Percentiles rank a stretch among this genome's conserved stretches.
These are phyloP conservation scores for Fusarium devonianum DNA, from an alignment of 2,329 filamentous ascomycete species.

Conservation along the genomic window DNA sequence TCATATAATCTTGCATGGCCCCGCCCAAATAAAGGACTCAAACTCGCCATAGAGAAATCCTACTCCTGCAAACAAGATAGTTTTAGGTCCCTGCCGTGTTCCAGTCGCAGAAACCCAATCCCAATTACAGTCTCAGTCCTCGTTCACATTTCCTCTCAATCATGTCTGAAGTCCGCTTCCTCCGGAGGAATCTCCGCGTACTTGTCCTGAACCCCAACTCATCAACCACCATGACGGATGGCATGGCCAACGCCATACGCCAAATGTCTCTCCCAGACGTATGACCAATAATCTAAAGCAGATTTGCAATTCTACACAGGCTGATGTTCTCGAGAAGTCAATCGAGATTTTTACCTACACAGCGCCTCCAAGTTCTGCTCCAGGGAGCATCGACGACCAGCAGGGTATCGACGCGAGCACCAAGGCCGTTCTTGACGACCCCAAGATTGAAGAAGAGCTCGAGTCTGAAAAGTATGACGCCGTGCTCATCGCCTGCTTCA, in stretches of 20 bases:
- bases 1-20: constrained; percentile 12
- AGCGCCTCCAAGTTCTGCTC: constrained; percentile 62
- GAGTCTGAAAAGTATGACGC: constrained; percentile 66
- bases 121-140: neutral
- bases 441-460: constrained; percentile 49
- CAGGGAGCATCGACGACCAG: constrained; percentile 80
- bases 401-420: constrained; percentile 71
- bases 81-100: neutral
- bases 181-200: constrained; percentile 50
- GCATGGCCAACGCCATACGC: constrained; percentile 61
- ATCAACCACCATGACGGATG: constrained; percentile 73
- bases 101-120: neutral
- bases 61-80: neutral
- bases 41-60: constrained; percentile 1
- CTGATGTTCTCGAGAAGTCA: constrained; percentile 46
- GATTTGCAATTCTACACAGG: constrained; percentile 11
- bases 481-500: constrained; percentile 90
- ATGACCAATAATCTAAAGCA: constrained; percentile 8
- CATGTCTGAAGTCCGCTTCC: constrained; percentile 35
- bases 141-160: neutral
- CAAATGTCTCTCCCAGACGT: constrained; percentile 46
- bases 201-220: constrained; percentile 84
- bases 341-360: constrained; percentile 70
- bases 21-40: constrained; percentile 7
- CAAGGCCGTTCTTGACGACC: constrained; percentile 64